Base-by-base conservation (phyloP, 805 yeast species). In the Ogataea saltuana region DNA sequence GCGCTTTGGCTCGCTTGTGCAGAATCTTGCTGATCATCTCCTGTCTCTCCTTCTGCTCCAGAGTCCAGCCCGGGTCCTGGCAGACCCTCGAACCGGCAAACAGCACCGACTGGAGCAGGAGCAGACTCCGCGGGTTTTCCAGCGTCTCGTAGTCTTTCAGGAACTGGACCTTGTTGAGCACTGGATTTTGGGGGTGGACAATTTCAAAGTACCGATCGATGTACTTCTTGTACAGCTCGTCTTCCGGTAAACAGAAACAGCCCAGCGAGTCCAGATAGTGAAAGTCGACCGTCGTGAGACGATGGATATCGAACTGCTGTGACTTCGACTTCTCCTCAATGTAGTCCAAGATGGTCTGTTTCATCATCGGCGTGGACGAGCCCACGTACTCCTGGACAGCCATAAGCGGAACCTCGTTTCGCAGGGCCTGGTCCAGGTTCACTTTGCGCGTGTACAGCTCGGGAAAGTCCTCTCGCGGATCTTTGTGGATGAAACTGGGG, bases 1-100 rank as follows among this genome's bases (percentile, higher is more conserved):
- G 64, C 0, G 88, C 86, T 64, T 82, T 83, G 4, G 89, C 90
- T 13, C 95, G 71, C 51, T 80, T 74, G 63, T 80, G 81, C 46
- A 85, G 77, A 3, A 86, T 78, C 44, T 76, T 64, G 37, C 49
- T 41, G 1, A 51, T 40, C 18, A 39, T 31, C 10, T 38, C 77
- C 65, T 35, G 85, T 69, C 74, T 30, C 52, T 58, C 25, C 68
- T 58, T 23, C 16, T 56, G 55, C 76, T 87, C 42, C 67, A 64
- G 33, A 74, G 68, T 12, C 63, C 62, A 59, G 9, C 71, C 65
- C 3, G 81, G 78, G 55, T 81, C 80, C 6, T 64, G 56, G 25
- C 81, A 77, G 11, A 78, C 77, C 30, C 87, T 71, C 13, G 85
- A 72, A 1, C 90, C 91, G 17, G 85, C 82, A 37, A 84, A 69